Base-by-base conservation (phyloP, 352 stramenopile species). In the Phytophthora europaea region DNA sequence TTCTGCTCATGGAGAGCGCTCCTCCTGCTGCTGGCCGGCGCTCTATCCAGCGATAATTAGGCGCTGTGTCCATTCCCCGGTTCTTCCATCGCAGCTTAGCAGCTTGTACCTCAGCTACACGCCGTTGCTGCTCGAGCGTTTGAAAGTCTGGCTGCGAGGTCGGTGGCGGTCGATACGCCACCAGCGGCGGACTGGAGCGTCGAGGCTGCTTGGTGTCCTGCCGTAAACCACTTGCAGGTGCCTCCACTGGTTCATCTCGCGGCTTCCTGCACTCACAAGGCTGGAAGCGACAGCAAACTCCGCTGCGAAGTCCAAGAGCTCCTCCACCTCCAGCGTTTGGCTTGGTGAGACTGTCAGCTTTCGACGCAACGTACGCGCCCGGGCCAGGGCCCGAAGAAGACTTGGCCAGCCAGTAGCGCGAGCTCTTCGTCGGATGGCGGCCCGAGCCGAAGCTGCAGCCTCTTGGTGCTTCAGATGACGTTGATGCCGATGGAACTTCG, bases 1-100 rank as follows among this genome's bases (percentile, higher is more conserved):
- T 66, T 60, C 28, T 73, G 16, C 6, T 61, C 69, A 86, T 79
- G 9, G 60, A 15, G 1, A 82, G 70, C 16, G 61, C 63, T 54
- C 63, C 63, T 38, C 71, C 77, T 40, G 57, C 16, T 15, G 66
- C 79, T 5, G 61, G n/a, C 15, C 70, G 67, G 7, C 74, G 70
- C 73, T 86, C 79, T 9, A 67, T 75, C 50, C 68, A 69, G 18
- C 54, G 33, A 61, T 81, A 67, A 47, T 56, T 80, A 1, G 78
- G 61, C 16, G 38, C 68, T 8, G 61, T 59, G 34, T 77, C 67
- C 53, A 61, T 60, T 31, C 74, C 76, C 12, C 66, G 23, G 22
- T 43, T 45, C 22, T 59, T 68, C 74, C 76, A 80, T 16, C 56
- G 59, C 20, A 67, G 58, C 60, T 61, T 74, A 8, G 62, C 52